These are phyloP conservation scores for Hypoxylon trugodes DNA, from an alignment of 495 filamentous ascomycete genomes.

Conservation along the genomic window DNA sequence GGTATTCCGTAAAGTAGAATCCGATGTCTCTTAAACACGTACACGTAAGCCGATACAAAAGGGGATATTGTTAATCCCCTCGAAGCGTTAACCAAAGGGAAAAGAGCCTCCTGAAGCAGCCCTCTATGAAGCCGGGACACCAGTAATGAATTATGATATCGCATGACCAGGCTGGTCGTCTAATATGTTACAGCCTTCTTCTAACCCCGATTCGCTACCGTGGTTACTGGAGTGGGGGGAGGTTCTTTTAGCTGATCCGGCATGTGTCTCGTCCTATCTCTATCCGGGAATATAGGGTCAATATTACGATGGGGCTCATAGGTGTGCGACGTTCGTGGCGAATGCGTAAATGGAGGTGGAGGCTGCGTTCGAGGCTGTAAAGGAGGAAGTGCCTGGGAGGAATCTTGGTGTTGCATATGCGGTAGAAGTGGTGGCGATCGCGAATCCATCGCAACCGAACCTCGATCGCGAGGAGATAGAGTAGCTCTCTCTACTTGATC, in stretches of 20 bases:
- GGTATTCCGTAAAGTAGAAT: slow-evolving; percentile 34
- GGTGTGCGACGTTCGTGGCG: slow-evolving; percentile 32
- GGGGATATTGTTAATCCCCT: slow-evolving; percentile 4
- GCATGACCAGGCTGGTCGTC: slow-evolving; percentile 20
- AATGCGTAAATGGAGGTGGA: slow-evolving; percentile 38
- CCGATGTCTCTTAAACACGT: slow-evolving; percentile 16
- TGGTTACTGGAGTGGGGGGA: slow-evolving; percentile 43
- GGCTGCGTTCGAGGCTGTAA: slow-evolving; percentile 42
- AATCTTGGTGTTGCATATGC: slow-evolving; percentile 38
- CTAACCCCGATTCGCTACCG: slow-evolving; percentile 43
- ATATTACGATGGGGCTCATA: slow-evolving; percentile 38
- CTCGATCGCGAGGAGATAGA: slow-evolving; percentile 41
- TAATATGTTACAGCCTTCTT: slow-evolving; percentile 24
- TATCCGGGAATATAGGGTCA: slow-evolving; percentile 45
- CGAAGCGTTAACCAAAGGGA: slow-evolving; percentile 8
- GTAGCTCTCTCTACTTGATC: slow-evolving; percentile 45
- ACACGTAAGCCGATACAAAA: slow-evolving; percentile 17
- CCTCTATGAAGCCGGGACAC: slow-evolving; percentile 23
- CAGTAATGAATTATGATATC: slow-evolving; percentile 16
- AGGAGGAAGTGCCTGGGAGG: slow-evolving; percentile 30
- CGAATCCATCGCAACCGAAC: slow-evolving; percentile 29
- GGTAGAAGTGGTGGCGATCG: slow-evolving; percentile 41
- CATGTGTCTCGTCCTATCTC: slow-evolving; percentile 43
- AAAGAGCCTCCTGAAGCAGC: slow-evolving; percentile 14
- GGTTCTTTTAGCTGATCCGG: slow-evolving; percentile 37